phyloP scores from a whole-genome alignment of 2,329 filamentous ascomycete genomes.

The Moelleriella libera region DNA sequence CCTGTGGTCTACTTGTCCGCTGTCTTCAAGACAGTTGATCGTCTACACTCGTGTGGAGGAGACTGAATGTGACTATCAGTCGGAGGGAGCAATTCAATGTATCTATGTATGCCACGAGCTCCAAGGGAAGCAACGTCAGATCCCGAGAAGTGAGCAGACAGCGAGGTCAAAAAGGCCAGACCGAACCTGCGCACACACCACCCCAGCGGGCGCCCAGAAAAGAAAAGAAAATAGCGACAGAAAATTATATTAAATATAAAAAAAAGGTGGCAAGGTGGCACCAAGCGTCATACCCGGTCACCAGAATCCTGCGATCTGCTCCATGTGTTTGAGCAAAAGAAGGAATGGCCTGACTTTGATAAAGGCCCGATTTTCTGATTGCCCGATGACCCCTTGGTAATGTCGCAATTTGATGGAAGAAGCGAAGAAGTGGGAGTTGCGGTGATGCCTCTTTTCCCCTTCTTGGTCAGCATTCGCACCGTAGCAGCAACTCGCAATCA shows the following conservation, averaged over 20 bases:
- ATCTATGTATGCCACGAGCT: not conserved
- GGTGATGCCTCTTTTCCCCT: not conserved
- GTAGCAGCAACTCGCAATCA: not conserved
- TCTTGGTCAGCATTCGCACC: not conserved
- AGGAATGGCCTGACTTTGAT: slow-evolving; percentile 4
- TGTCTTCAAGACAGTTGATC: not conserved
- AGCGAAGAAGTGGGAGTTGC: not conserved
- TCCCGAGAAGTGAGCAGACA: not conserved
- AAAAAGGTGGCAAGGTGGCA: slow-evolving; percentile 3
- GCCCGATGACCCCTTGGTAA: not conserved
- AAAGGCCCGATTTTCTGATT: slow-evolving; percentile 4
- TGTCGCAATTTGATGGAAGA: not conserved
- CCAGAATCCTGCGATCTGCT: slow-evolving; percentile 2
- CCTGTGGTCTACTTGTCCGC: not conserved
- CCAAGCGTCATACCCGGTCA: slow-evolving; percentile 2
- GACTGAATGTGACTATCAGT: too few relatives aligned
- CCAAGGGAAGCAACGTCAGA: too few relatives aligned
- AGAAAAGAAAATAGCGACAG: too few relatives aligned
- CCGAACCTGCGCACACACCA: not conserved
- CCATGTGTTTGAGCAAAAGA: slow-evolving; percentile 1
- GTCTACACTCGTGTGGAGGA: too few relatives aligned
- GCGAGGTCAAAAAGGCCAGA: not conserved
- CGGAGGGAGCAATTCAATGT: not conserved
- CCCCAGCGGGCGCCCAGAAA: not conserved
- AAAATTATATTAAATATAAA: not conserved